Percentiles rank a stretch among this genome's conserved stretches.
phyloP scores from a whole-genome alignment of 192 early-diverging fungal genomes.

The Spizellomyces sp. region DNA sequence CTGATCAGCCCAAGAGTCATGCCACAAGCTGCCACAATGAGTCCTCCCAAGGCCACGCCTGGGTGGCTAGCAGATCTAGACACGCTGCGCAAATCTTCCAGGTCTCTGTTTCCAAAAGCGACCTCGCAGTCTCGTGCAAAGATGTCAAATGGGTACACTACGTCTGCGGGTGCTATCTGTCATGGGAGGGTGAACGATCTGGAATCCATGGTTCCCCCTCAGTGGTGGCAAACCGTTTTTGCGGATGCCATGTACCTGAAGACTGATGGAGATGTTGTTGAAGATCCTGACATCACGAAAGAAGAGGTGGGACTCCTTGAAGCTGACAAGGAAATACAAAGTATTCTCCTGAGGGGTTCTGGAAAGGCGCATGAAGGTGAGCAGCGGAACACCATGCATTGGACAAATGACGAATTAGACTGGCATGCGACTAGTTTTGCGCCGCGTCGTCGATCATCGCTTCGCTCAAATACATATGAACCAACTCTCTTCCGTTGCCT shows the following conservation, averaged over 20 bases:
- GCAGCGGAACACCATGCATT: constrained; percentile 10
- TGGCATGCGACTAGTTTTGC: background rate
- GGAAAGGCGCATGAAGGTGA: constrained; percentile 11
- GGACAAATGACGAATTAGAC: background rate
- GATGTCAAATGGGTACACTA: constrained; percentile 1
- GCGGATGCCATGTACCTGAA: constrained; percentile 61
- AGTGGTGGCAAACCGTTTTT: constrained; percentile 66
- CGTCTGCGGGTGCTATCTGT: constrained; percentile 35
- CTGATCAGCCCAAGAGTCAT: background rate
- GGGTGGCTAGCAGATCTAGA: constrained; percentile 17
- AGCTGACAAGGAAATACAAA: constrained; percentile 32
- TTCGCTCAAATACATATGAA: too few species aligned
- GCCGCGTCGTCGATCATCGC: too few species aligned
- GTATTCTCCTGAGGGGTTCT: constrained; percentile 32
- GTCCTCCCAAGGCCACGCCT: constrained; percentile 13
- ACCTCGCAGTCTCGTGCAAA: background rate
- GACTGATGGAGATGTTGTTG: constrained; percentile 71
- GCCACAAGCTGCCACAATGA: constrained; percentile 25
- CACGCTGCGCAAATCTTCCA: constrained; percentile 14
- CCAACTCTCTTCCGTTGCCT: background rate
- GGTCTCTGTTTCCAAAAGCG: constrained; percentile 1
- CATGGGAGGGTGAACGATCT: constrained; percentile 59
- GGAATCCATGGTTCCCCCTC: constrained; percentile 53
- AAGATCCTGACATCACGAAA: constrained; percentile 64
- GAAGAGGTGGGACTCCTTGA: constrained; percentile 59